These are phyloP conservation scores for Mycena polygramma DNA, from an alignment of 768 basidiomycete genomes.

Conservation along the genomic window DNA sequence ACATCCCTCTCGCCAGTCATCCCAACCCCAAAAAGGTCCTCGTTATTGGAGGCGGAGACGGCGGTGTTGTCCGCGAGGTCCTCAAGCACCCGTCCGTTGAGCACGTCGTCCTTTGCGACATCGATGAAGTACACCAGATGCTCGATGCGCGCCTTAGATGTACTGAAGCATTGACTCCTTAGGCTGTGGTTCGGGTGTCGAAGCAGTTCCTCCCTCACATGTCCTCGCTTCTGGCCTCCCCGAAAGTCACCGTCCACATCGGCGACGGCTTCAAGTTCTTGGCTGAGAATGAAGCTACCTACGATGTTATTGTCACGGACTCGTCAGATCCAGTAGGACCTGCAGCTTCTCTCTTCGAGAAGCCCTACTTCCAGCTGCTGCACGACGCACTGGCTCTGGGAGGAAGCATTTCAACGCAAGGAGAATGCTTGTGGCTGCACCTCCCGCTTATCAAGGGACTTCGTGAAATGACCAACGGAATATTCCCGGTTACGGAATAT, in stretches of 20 bases:
- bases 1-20: conserved; percentile 95
- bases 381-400: conserved; percentile 91
- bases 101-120: conserved; percentile 95
- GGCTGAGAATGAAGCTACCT: conserved; percentile 84
- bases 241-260: conserved; percentile 86
- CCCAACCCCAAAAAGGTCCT: conserved; percentile 96
- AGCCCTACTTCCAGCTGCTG: conserved; percentile 96
- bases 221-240: conserved; percentile 84
- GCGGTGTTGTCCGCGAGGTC: conserved; percentile 97
- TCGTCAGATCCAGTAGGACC: conserved; percentile 98
- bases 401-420: conserved; percentile 96
- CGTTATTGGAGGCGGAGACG: conserved; percentile 98
- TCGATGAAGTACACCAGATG: conserved; percentile 80
- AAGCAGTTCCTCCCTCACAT: conserved; percentile 95
- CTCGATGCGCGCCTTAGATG: background rate
- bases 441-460: conserved; percentile 87
- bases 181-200: conserved; percentile 96
- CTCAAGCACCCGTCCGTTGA: conserved; percentile 94
- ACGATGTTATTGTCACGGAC: conserved; percentile 99
- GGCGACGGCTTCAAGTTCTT: conserved; percentile 99
- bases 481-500: conserved; percentile 90
- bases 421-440: conserved; percentile 96
- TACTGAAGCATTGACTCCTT: conserved; percentile 1
- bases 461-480: conserved; percentile 70
- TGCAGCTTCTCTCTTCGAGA: conserved; percentile 93